Percentiles rank a stretch among this genome's conserved stretches.
Evolutionary conservation across 1,284 basidiomycete species (phyloP).

Genomic region (Rhodotorula glutinis): DNA sequence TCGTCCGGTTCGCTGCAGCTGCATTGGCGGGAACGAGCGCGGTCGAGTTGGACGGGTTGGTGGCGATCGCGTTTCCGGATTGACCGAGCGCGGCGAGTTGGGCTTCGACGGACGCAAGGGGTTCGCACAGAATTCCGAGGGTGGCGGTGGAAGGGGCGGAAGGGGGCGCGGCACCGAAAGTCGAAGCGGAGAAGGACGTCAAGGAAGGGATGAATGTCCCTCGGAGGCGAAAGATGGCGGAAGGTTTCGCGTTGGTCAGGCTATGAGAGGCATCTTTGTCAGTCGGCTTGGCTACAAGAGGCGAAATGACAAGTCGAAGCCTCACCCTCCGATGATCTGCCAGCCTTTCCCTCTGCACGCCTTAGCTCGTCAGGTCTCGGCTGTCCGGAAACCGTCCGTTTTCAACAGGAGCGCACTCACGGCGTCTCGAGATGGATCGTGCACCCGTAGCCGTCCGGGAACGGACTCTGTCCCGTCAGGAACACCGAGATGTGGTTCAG

Average conservation of each 20-base stretch:
- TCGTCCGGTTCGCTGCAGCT: neutral
- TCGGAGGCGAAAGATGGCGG: conserved; percentile 81
- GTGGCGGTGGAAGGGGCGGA: conserved; percentile 11
- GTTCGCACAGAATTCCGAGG: conserved; percentile 34
- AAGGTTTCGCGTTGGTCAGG: conserved; percentile 86
- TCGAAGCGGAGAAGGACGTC: neutral
- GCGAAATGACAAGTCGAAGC: too few relatives aligned
- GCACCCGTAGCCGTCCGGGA: conserved; percentile 83
- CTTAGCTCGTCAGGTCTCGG: too few relatives aligned
- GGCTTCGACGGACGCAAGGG: conserved; percentile 30
- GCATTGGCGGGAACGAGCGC: conserved; percentile 13
- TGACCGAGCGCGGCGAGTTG: conserved; percentile 18
- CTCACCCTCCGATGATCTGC: conserved; percentile 81
- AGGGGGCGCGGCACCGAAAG: neutral
- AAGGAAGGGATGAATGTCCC: conserved; percentile 54
- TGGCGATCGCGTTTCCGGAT: neutral
- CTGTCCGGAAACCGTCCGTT: neutral
- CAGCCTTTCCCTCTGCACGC: conserved; percentile 64
- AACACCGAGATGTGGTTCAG: conserved; percentile 91
- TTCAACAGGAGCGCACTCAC: conserved; percentile 4
- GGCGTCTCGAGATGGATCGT: conserved; percentile 89
- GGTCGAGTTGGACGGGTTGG: conserved; percentile 3
- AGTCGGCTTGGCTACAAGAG: neutral
- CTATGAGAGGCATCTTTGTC: conserved; percentile 50
- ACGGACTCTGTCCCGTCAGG: conserved; percentile 76